These are phyloP conservation scores for Mycena citricolor DNA, from an alignment of 1,284 basidiomycete species.

Conservation along the genomic window DNA sequence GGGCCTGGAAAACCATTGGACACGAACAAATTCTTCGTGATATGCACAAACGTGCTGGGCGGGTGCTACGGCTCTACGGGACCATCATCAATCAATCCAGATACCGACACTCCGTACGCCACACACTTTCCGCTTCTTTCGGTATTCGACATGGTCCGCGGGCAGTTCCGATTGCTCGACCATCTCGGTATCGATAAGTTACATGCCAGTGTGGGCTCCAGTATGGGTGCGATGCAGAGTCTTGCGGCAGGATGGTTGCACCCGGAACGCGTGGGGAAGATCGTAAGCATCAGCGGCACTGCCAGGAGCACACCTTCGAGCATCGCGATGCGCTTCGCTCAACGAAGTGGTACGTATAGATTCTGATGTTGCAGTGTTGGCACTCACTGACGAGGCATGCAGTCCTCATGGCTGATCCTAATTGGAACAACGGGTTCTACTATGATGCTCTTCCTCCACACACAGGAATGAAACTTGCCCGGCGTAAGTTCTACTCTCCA, in stretches of 20 bases:
- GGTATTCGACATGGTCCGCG: slow-evolving; percentile 96
- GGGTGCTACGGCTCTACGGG: slow-evolving; percentile 98
- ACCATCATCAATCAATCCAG: slow-evolving; percentile 77
- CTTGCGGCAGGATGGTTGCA: slow-evolving; percentile 94
- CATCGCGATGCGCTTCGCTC: slow-evolving; percentile 95
- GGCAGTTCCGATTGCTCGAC: slow-evolving; percentile 88
- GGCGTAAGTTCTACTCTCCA: slow-evolving; percentile 60
- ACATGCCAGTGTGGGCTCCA: slow-evolving; percentile 91
- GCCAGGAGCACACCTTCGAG: slow-evolving; percentile 89
- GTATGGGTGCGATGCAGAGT: slow-evolving; percentile 99
- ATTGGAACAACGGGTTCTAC: slow-evolving; percentile 99
- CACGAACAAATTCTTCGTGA: slow-evolving; percentile 89
- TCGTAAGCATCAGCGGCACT: slow-evolving; percentile 93
- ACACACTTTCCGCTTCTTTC: slow-evolving; percentile 91
- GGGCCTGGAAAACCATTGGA: slow-evolving; percentile 94
- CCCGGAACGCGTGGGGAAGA: slow-evolving; percentile 83
- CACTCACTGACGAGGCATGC: slow-evolving; percentile 14
- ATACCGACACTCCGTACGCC: slow-evolving; percentile 74
- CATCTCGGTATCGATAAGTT: slow-evolving; percentile 82
- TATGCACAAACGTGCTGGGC: slow-evolving; percentile 97
- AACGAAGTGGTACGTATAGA: slow-evolving; percentile 81
- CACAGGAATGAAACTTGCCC: slow-evolving; percentile 96
- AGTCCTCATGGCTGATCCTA: slow-evolving; percentile 99
- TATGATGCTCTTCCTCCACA: slow-evolving; percentile 95
- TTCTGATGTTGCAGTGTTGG: slow-evolving; percentile 3